Conservation (phyloP, 768 basidiomycete genomes). For the Xerocomus potaroensis region DNA sequence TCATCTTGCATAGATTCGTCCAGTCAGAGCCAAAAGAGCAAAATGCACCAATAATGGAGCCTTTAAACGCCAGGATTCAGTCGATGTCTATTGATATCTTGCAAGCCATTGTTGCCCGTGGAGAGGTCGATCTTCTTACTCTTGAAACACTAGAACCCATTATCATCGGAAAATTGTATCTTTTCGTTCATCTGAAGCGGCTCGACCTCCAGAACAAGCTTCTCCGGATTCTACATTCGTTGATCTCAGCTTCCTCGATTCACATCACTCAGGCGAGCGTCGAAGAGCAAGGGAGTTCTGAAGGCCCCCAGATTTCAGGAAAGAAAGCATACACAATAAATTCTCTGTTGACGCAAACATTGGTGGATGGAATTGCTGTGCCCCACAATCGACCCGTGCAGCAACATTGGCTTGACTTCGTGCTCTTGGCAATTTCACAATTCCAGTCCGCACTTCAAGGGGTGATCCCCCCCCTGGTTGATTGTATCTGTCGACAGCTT, state of each 20-base stretch:
- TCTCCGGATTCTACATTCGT: slow-evolving; percentile 83
- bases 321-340: slow-evolving; percentile 49
- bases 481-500: slow-evolving; percentile 74
- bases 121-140: slow-evolving; percentile 61
- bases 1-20: slow-evolving; percentile 49
- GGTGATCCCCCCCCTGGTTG: slow-evolving; percentile 69
- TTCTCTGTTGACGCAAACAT: slow-evolving; percentile 68
- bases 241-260: slow-evolving; percentile 62
- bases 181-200: slow-evolving; percentile 60
- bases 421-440: slow-evolving; percentile 85
- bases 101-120: slow-evolving; percentile 76
- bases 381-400: slow-evolving; percentile 71
- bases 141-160: slow-evolving; percentile 66
- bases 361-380: slow-evolving; percentile 74
- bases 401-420: slow-evolving; percentile 96
- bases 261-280: slow-evolving; percentile 26
- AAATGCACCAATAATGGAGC: slow-evolving; percentile 48
- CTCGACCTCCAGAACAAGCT: slow-evolving; percentile 92
- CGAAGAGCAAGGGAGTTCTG: slow-evolving; percentile 32
- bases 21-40: slow-evolving; percentile 68
- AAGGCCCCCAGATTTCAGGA: slow-evolving; percentile 31
- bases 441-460: slow-evolving; percentile 69
- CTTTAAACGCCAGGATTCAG: slow-evolving; percentile 64
- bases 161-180: slow-evolving; percentile 72
- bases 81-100: slow-evolving; percentile 75